Base-by-base conservation (phyloP, 2,329 filamentous ascomycete genomes). In the Ceratocystis papillata region DNA sequence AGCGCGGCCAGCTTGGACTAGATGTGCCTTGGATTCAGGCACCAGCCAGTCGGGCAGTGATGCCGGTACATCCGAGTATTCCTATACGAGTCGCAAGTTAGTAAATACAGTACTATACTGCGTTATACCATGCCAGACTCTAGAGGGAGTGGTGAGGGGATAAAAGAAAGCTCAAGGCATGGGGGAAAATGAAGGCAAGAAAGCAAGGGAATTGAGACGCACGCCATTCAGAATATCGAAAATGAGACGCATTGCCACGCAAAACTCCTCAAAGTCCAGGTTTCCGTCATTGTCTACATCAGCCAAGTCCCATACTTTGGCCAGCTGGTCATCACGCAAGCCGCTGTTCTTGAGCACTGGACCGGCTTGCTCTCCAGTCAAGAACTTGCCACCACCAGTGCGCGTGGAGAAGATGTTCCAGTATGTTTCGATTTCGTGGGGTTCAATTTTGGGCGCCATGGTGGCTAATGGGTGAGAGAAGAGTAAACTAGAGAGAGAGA, bases 191-290 rank as follows among this genome's bases (percentile, higher is more conserved):
- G 44, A 62, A 25, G 5, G 8, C 7, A 25, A 55, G 50, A 30
- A 15, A 33, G n/a, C 20, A 22, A 44, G 7, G 30, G n/a, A 10
- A 50, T 20, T 10, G 28, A 30, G n/a, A 78, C 83, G 69, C 81
- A 95, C 90, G 72, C 94, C 94, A 73, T 99, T 99, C 71, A 99
- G 86, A 70, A 97, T 79, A 75, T 99, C 94, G 76, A 97, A 99
- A 72, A 97, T 96, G 73, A 99, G 80, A 73, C 94, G 85, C 94
- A 99, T 99, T 48, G 92, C 94, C 67, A 99, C 94, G 76, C 94
- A 99, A 76, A 99, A 99, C 80, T 99, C 94, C 78, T 99, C 94
- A 79, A 99, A 99, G 77, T 99, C 94, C 65, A 99, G 81, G 76
- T 95, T 95, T 69, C 94, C 94, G 79, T 99, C 94, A 72, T 92